Conservation (phyloP, 1,284 basidiomycete genomes). For the Malassezia dermatis region DNA sequence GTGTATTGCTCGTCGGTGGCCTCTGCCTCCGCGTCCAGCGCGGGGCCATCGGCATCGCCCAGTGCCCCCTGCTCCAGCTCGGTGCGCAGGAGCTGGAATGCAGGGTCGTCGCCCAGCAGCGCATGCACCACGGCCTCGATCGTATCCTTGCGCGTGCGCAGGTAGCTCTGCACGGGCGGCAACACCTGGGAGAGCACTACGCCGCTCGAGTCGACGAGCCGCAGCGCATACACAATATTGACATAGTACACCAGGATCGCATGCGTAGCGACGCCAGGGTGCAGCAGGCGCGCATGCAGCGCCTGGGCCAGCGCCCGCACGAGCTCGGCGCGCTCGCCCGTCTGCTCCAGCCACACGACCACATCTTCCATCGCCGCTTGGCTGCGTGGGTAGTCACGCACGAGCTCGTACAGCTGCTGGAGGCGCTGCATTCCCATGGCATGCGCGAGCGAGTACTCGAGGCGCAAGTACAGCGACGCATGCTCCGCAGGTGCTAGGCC, state of each 20-base stretch:
- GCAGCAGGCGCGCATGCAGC: constrained; percentile 60
- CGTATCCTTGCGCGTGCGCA: constrained; percentile 37
- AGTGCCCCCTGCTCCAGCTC: constrained; percentile 25
- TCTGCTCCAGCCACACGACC: constrained; percentile 53
- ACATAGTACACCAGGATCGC: constrained; percentile 86
- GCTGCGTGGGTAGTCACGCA: constrained; percentile 84
- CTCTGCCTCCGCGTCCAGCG: background rate
- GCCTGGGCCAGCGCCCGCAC: constrained; percentile 60
- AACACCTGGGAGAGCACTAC: constrained; percentile 58
- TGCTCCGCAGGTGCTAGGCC: background rate
- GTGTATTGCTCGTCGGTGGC: constrained; percentile 5
- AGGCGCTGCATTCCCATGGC: constrained; percentile 26
- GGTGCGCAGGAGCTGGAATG: constrained; percentile 34
- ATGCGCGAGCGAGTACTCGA: constrained; percentile 28
- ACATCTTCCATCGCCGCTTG: constrained; percentile 75
- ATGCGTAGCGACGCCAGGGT: constrained; percentile 89
- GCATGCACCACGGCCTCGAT: constrained; percentile 38
- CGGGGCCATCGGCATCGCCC: background rate
- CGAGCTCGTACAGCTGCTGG: constrained; percentile 78
- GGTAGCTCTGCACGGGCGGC: constrained; percentile 33
- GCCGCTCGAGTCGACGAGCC: constrained; percentile 80
- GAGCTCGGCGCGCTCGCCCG: constrained; percentile 52
- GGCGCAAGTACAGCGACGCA: constrained; percentile 13
- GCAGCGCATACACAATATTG: constrained; percentile 80
- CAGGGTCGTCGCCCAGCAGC: constrained; percentile 38